Conservation (phyloP, 768 basidiomycete genomes). For the Suillus placidus region DNA sequence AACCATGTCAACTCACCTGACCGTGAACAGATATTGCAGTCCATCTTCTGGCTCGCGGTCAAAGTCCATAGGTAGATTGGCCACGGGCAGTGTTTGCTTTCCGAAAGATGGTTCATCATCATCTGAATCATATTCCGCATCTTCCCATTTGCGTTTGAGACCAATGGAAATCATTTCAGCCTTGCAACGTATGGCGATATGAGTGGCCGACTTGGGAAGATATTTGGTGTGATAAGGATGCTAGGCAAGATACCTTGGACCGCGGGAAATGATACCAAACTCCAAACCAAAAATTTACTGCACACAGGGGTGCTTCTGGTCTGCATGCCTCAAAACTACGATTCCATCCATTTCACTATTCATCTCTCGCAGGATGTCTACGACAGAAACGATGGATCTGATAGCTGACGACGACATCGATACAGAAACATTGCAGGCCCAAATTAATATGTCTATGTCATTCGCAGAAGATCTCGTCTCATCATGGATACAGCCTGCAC, state of each 20-base stretch:
- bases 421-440: slow-evolving; percentile 73
- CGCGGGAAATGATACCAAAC: slow-evolving; percentile 7
- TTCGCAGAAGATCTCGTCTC: slow-evolving; percentile 72
- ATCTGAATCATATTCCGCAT: slow-evolving; percentile 49
- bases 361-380: slow-evolving; percentile 23
- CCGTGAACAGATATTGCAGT: slow-evolving; percentile 78
- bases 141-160: slow-evolving; percentile 60
- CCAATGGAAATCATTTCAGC: slow-evolving; percentile 18
- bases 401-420: slow-evolving; percentile 61
- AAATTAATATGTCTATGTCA: slow-evolving; percentile 79
- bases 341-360: slow-evolving; percentile 9
- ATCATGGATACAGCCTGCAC: slow-evolving; percentile 71
- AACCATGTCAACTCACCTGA: slow-evolving; percentile 52
- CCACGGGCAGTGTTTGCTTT: slow-evolving; percentile 79
- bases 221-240: not conserved
- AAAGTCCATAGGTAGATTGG: slow-evolving; percentile 72
- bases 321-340: slow-evolving; percentile 5
- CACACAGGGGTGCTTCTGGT: slow-evolving; percentile 1
- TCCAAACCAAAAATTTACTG: not conserved
- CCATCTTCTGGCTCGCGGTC: slow-evolving; percentile 69
- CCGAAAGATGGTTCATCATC: slow-evolving; percentile 66
- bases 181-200: not conserved
- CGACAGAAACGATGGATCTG: slow-evolving; percentile 23
- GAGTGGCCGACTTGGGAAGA: not conserved
- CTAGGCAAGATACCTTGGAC: not conserved